Percentiles rank a stretch among this genome's conserved stretches.
Evolutionary conservation across 1,139 yeast genomes (phyloP).

Genomic region (Diutina pseudorugosa): DNA sequence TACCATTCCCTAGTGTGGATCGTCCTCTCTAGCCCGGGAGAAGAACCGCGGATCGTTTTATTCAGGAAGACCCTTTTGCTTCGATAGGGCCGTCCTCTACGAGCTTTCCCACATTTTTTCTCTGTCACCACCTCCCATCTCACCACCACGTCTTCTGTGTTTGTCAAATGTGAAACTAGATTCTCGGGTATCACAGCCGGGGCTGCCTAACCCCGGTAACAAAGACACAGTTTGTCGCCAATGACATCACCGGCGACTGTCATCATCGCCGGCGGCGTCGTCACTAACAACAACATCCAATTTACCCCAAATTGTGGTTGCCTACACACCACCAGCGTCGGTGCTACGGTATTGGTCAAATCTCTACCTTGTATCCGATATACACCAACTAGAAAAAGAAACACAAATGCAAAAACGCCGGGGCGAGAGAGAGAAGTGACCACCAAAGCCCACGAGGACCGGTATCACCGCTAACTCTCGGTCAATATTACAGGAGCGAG

Average conservation of each 20-base stretch:
- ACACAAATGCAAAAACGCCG: background rate
- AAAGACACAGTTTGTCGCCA: background rate
- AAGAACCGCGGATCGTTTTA: background rate
- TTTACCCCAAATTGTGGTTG: no score
- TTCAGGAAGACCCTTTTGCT: background rate
- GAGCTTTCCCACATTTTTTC: background rate
- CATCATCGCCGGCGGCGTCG: no score
- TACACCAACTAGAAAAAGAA: background rate
- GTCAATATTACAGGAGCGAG: background rate
- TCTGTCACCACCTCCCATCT: background rate
- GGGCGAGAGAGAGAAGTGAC: background rate
- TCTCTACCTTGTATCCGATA: background rate
- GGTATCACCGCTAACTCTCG: background rate
- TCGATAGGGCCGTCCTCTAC: background rate
- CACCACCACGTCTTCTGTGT: no score
- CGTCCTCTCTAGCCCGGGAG: slow-evolving; percentile 1
- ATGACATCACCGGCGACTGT: background rate
- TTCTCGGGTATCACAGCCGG: background rate
- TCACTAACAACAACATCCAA: no score
- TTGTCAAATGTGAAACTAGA: no score
- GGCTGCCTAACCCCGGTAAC: background rate
- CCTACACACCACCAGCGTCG: no score
- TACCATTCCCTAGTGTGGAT: background rate
- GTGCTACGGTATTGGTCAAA: background rate
- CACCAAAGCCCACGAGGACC: background rate